Conservation (phyloP, 2,329 filamentous ascomycete species). For the Aspergillus arachidicola region DNA sequence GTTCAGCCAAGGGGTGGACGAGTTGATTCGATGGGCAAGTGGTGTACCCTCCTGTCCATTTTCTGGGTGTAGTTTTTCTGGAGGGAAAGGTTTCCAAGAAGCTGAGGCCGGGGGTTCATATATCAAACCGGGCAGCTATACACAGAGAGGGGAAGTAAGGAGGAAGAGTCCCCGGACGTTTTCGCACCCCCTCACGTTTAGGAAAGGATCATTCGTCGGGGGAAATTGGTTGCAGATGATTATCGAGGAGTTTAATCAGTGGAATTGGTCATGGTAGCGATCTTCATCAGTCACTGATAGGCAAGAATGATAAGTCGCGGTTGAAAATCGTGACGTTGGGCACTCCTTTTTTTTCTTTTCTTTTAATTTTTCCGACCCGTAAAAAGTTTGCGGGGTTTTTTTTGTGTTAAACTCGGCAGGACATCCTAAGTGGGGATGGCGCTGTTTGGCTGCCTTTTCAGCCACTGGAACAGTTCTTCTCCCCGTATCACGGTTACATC, state of each 20-base stretch:
- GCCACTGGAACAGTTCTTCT: neutral
- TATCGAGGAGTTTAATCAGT: slow-evolving; percentile 6
- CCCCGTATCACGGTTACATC: neutral
- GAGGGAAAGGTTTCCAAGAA: neutral
- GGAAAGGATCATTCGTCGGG: neutral
- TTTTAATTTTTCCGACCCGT: neutral
- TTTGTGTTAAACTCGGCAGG: slow-evolving; percentile 31
- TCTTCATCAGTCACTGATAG: slow-evolving; percentile 2
- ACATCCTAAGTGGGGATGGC: slow-evolving; percentile 31
- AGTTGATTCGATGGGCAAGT: slow-evolving; percentile 23
- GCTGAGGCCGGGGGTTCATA: neutral
- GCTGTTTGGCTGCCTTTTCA: neutral
- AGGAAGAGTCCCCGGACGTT: neutral
- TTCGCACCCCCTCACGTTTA: neutral
- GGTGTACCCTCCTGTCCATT: slow-evolving; percentile 25
- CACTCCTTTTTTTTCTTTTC: neutral
- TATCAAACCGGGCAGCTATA: slow-evolving; percentile 1
- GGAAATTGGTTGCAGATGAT: neutral
- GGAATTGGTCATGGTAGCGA: slow-evolving; percentile 2
- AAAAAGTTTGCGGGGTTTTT: slow-evolving; percentile 14
- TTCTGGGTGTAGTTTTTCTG: slow-evolving; percentile 21
- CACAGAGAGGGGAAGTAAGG: neutral
- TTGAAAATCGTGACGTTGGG: slow-evolving; percentile 17
- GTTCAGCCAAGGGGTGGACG: slow-evolving; percentile 27
- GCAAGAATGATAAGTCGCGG: neutral